These are phyloP conservation scores for Kwoniella dejecticola DNA, from an alignment of 768 basidiomycete genomes.

Conservation along the genomic window DNA sequence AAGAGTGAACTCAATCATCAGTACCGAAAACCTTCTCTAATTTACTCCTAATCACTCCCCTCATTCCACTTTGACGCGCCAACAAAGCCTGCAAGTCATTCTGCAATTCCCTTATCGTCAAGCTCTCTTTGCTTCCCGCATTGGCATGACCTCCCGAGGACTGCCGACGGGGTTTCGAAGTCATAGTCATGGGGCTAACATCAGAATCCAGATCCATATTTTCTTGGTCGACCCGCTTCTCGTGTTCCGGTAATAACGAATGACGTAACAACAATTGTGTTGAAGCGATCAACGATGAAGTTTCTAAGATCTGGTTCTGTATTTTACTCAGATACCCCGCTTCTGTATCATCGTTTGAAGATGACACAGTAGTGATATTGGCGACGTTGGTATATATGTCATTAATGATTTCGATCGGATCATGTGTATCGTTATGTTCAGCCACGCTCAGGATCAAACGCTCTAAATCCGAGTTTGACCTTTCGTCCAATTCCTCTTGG, in stretches of 20 bases:
- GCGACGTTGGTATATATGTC: conserved; percentile 15
- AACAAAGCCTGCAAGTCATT: conserved; percentile 18
- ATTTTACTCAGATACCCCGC: not conserved
- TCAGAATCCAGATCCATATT: conserved; percentile 19
- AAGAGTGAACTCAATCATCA: too few species aligned
- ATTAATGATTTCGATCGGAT: conserved; percentile 27
- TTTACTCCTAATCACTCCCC: conserved; percentile 4
- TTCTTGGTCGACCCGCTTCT: conserved; percentile 4
- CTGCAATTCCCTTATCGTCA: conserved; percentile 22
- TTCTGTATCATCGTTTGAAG: not conserved
- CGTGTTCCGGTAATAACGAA: conserved; percentile 11
- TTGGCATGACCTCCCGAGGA: not conserved
- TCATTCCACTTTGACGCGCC: conserved; percentile 8
- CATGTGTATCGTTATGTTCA: not conserved
- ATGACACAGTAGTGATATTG: not conserved
- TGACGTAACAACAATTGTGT: conserved; percentile 23
- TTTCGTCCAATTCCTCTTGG: not conserved
- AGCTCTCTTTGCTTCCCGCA: conserved; percentile 1
- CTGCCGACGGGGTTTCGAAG: not conserved
- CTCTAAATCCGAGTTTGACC: conserved; percentile 5
- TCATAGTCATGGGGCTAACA: too few species aligned
- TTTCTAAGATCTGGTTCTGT: conserved; percentile 10
- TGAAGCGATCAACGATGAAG: conserved; percentile 13
- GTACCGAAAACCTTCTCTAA: conserved; percentile 12
- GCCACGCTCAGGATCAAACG: not conserved